Evolutionary conservation across 345 rosid genomes (phyloP), one percentile per base, ranked within the genome.

Genomic region (Euphorbia tirucalli): DNA sequence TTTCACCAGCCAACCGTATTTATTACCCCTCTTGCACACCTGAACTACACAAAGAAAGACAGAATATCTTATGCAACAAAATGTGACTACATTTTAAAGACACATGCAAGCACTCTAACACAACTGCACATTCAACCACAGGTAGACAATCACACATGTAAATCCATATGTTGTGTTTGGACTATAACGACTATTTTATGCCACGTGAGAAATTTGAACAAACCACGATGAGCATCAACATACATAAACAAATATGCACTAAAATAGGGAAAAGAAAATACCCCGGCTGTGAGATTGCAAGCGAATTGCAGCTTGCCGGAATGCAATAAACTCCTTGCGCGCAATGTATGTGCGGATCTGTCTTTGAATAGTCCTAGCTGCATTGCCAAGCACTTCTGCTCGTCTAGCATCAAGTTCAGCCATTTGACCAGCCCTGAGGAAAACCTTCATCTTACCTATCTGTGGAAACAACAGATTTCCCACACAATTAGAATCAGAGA

Each of bases 361-460:
- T 82, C 92, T 89, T 85, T 95, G 99, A 72, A 95, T 84, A 81
- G 78, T 89, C 87, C 87, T 89, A 68, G 99, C 99, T 10, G 99
- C 99, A 89, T 88, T 87, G 71, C 99, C 98, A 61, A 95, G 97
- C 63, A 95, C 94, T 87, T 88, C 96, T 65, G 99, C 91, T 83
- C 99, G 89, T 84, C 99, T 89, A 67, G 99, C 87, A 83, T 95
- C 99, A 81, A 95, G 80, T 80, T 92, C 96, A 71, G 99, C 99
- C 99, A 95, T 95, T 85, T 95, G 99, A 72, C 99, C 99, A 71
- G 99, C 99, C 84, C 99, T 88, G 24, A 95, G 89, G 85, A 95
- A 95, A 62, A 95, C 90, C 79, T 95, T 92, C 43, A 85, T 79
- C 86, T 93, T 95, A 60, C 99, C 99, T 78, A 95, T 76, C 99